Conservation (phyloP, 225 moss, liverwort and hornwort genomes). For the Pseudisothecium myosuroides region DNA sequence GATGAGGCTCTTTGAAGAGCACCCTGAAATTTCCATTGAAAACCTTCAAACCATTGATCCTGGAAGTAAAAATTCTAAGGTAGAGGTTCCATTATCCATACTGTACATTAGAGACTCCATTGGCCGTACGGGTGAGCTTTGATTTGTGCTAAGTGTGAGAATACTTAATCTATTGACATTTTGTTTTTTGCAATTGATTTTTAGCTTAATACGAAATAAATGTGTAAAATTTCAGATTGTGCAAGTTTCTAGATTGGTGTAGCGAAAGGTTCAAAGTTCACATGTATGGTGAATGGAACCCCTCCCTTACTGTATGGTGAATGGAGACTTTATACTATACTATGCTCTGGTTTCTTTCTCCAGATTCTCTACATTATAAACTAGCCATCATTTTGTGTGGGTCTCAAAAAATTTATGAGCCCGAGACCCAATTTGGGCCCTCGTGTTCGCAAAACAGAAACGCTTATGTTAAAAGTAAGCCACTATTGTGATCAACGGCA, state of each 20-base stretch:
- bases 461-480: neutral
- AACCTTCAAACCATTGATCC: neutral
- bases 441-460: neutral
- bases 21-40: neutral
- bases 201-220: neutral
- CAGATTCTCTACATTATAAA: neutral
- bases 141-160: neutral
- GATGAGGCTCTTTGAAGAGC: neutral
- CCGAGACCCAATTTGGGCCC: neutral
- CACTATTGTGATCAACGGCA: neutral
- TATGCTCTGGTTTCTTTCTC: neutral
- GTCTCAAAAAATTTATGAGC: neutral
- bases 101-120: neutral
- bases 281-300: neutral
- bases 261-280: too few species aligned
- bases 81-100: neutral
- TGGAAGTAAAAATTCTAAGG: neutral
- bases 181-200: neutral
- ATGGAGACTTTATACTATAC: neutral
- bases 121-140: neutral
- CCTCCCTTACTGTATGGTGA: neutral
- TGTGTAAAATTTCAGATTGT: neutral
- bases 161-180: neutral
- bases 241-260: neutral
- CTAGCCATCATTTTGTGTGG: too few species aligned